Base-by-base conservation (phyloP, 2,329 filamentous ascomycete genomes). In the Fusarium euwallaceae region DNA sequence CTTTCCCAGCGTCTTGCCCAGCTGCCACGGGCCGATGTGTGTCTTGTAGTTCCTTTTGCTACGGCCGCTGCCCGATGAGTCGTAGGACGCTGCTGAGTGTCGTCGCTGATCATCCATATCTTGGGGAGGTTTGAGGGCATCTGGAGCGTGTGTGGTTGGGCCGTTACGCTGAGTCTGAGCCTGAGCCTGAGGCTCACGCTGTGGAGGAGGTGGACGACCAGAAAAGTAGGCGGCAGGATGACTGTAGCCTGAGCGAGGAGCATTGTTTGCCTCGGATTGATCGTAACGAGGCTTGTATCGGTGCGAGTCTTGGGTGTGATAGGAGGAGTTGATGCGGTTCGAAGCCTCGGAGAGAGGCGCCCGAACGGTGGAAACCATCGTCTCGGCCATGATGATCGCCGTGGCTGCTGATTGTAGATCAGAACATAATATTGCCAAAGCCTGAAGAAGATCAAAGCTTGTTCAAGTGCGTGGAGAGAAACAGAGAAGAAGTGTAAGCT, bases 21-120 rank as follows among this genome's bases (percentile, higher is more conserved):
- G 86, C 75, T 96, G 92, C 97, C 97, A 99, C 75, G 96, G 96
- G 0, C 97, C 97, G 78, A 99, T 94, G 78, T 95, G 93, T 12
- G 93, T 94, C 83, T 92, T 92, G 73, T 86, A 86, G 29, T 83
- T 84, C 72, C 82, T 83, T 67, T 82, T 83, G 70, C 83, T 84
- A 39, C 82, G 80, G 41, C 82, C 80, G 71, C 83, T 85, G 12
- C 83, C 82, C 1, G 83, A 82, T 22, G 84, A 85, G 10, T 82
- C 80, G 67, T 84, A 83, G n/a, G 84, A 85, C 24, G 81, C 82
- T 64, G 84, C 83, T 6, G 84, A 86, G 37, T 83, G 78, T 39
- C 84, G 82, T 69, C 82, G 84, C 51, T 77, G 74, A 4, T 82
- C 82, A 7, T 84, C 83, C 27, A 62, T 70, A 3, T 80, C 78